Percentiles rank a stretch among this genome's conserved stretches.
Conservation (phyloP, 805 yeast species). For the Candida glaebosa region DNA sequence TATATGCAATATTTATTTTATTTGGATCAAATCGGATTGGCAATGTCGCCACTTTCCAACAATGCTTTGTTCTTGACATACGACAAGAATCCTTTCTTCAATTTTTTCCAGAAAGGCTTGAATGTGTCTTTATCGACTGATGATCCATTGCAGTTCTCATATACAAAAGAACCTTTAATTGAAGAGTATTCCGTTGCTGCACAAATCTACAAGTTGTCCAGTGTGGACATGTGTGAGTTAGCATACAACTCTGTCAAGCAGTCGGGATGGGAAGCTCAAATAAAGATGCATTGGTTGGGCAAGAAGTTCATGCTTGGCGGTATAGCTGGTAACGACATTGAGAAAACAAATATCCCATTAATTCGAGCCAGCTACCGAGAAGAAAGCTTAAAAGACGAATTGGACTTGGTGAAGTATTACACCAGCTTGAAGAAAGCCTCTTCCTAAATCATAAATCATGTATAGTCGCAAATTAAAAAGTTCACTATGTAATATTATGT, state of each 20-base stretch:
- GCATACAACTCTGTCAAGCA: conserved; percentile 91
- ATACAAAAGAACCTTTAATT: conserved; percentile 94
- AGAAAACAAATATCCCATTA: conserved; percentile 92
- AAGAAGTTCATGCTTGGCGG: conserved; percentile 55
- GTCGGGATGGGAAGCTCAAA: conserved; percentile 86
- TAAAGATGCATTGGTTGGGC: conserved; percentile 94
- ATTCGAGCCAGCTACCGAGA: conserved; percentile 80
- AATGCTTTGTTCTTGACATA: conserved; percentile 94
- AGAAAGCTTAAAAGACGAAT: conserved; percentile 73
- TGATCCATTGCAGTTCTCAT: conserved; percentile 96
- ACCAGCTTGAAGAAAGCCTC: conserved; percentile 23
- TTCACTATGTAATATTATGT: too few species aligned
- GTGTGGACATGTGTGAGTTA: conserved; percentile 96
- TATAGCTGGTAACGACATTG: conserved; percentile 81
- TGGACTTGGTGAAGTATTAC: conserved; percentile 63
- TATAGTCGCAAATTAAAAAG: too few species aligned
- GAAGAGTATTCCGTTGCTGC: conserved; percentile 99
- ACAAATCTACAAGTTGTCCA: conserved; percentile 88
- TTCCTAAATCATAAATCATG: not conserved
- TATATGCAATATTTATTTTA: conserved; percentile 91
- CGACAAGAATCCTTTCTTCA: conserved; percentile 93
- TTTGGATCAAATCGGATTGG: conserved; percentile 92
- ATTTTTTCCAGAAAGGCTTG: conserved; percentile 87
- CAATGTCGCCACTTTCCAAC: conserved; percentile 97
- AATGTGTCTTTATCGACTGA: conserved; percentile 94